Evolutionary conservation across 192 early-diverging fungal genomes (phyloP).

Genomic region (Coemansia sp.): DNA sequence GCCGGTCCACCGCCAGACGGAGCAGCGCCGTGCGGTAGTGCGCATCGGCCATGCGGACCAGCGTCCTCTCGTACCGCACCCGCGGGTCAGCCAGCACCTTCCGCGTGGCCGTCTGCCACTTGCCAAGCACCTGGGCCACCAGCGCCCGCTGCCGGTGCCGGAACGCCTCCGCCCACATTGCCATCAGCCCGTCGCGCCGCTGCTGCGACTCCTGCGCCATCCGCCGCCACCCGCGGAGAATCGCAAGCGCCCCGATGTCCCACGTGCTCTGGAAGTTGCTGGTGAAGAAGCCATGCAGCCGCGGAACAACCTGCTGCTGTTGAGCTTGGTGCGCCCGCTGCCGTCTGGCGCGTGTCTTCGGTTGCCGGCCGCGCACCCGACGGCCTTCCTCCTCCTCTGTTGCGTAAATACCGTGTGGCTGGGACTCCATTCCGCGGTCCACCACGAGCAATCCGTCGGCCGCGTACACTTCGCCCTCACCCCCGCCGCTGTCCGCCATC

Average conservation of each 20-base stretch:
- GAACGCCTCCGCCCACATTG: slow-evolving; percentile 31
- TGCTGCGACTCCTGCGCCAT: slow-evolving; percentile 22
- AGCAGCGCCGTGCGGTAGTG: slow-evolving; percentile 18
- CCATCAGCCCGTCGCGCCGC: slow-evolving; percentile 30
- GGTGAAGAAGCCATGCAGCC: slow-evolving; percentile 20
- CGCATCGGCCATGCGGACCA: slow-evolving; percentile 15
- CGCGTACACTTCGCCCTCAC: background rate
- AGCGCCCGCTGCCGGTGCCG: slow-evolving; percentile 4
- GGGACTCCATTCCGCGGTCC: background rate
- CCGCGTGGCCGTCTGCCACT: slow-evolving; percentile 3
- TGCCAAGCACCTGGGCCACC: slow-evolving; percentile 7
- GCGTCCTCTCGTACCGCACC: slow-evolving; percentile 11
- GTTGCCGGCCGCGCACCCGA: background rate
- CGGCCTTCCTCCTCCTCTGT: background rate
- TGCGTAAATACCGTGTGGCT: background rate
- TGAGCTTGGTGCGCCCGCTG: too few species aligned
- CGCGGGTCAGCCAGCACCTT: background rate
- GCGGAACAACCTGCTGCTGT: background rate
- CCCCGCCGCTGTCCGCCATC: background rate
- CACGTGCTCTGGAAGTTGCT: slow-evolving; percentile 30
- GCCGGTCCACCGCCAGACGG: background rate
- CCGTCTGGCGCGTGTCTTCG: too few species aligned
- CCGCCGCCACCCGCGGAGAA: slow-evolving; percentile 32
- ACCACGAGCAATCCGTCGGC: background rate
- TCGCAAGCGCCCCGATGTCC: slow-evolving; percentile 22